A percentile compares a stretch with the other conserved stretches of the same genome.
phyloP scores from a whole-genome alignment of 495 filamentous ascomycete genomes.

The Penicillium lagena region DNA sequence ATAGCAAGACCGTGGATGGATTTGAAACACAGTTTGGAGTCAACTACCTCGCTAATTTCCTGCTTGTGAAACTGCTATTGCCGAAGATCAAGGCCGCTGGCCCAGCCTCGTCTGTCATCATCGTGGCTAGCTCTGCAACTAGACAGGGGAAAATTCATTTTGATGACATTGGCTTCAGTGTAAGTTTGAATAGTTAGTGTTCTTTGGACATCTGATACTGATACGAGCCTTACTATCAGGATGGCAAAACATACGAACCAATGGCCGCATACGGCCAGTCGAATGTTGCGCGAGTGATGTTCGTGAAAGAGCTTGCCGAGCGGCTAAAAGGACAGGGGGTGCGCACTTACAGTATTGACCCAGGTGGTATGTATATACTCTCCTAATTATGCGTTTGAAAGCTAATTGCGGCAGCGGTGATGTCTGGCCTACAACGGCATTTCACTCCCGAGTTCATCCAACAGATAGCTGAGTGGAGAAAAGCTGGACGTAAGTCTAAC shows the following conservation, averaged over 20 bases:
- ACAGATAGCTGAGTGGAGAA: slow-evolving; percentile 5
- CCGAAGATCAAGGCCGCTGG: slow-evolving; percentile 13
- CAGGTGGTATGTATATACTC: slow-evolving; percentile 6
- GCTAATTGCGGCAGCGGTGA: slow-evolving; percentile 6
- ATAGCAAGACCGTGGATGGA: slow-evolving; percentile 12
- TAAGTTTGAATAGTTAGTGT: background rate
- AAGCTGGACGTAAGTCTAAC: slow-evolving; percentile 5
- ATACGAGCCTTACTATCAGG: background rate
- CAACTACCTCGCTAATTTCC: slow-evolving; percentile 17
- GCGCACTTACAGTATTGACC: slow-evolving; percentile 15
- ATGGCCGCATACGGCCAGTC: slow-evolving; percentile 12
- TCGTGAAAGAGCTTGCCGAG: slow-evolving; percentile 11
- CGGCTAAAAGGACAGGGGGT: slow-evolving; percentile 10
- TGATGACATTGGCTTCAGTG: slow-evolving; percentile 12
- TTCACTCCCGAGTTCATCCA: slow-evolving; percentile 1
- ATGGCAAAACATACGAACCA: slow-evolving; percentile 10
- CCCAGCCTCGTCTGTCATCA: slow-evolving; percentile 8
- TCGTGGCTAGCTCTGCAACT: slow-evolving; percentile 10
- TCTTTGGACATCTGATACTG: too few relatives aligned
- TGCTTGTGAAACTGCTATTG: slow-evolving; percentile 13
- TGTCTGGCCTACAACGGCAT: slow-evolving; percentile 10
- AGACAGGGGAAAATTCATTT: slow-evolving; percentile 8
- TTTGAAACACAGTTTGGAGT: slow-evolving; percentile 14
- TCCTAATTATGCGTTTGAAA: background rate
- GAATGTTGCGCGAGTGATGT: slow-evolving; percentile 15